A percentile compares a stretch with the other conserved stretches of the same genome.
Conservation (phyloP, 2,329 filamentous ascomycete species). For the Ophiostoma populinum region DNA sequence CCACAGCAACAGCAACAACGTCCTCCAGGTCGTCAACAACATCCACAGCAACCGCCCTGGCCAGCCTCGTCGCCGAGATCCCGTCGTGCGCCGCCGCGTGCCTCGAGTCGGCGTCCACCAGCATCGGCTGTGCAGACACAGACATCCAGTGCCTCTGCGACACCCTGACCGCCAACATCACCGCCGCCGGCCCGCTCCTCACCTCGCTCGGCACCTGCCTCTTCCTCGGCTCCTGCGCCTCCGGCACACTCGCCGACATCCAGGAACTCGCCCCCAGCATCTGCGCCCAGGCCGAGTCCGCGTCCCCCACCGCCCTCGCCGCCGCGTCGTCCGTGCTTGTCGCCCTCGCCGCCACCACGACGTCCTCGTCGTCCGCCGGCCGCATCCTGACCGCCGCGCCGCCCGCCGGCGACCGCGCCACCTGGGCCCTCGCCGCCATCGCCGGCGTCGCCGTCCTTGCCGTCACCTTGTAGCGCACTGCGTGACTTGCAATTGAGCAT, state of each 20-base stretch:
- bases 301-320: slow-evolving; percentile 5
- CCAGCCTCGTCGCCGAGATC: slow-evolving; percentile 12
- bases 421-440: slow-evolving; percentile 8
- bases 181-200: too few relatives aligned
- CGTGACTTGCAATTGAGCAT: background rate
- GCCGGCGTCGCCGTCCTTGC: slow-evolving; percentile 7
- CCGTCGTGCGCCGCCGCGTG: slow-evolving; percentile 14
- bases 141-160: slow-evolving; percentile 14
- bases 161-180: slow-evolving; percentile 6
- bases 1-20: background rate
- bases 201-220: slow-evolving; percentile 12
- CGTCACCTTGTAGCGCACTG: slow-evolving; percentile 3
- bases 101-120: slow-evolving; percentile 9
- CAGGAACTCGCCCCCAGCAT: slow-evolving; percentile 7
- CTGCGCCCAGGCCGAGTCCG: slow-evolving; percentile 8
- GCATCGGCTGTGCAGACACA: slow-evolving; percentile 11
- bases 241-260: slow-evolving; percentile 3
- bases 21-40: too few relatives aligned
- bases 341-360: slow-evolving; percentile 2
- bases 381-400: background rate
- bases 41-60: slow-evolving; percentile 8
- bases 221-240: slow-evolving; percentile 4
- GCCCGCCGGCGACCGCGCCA: slow-evolving; percentile 4
- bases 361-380: background rate
- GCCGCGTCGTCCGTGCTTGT: slow-evolving; percentile 7